Evolutionary conservation across 805 yeast genomes (phyloP).

Genomic region (Metschnikowia chrysomelidarum): DNA sequence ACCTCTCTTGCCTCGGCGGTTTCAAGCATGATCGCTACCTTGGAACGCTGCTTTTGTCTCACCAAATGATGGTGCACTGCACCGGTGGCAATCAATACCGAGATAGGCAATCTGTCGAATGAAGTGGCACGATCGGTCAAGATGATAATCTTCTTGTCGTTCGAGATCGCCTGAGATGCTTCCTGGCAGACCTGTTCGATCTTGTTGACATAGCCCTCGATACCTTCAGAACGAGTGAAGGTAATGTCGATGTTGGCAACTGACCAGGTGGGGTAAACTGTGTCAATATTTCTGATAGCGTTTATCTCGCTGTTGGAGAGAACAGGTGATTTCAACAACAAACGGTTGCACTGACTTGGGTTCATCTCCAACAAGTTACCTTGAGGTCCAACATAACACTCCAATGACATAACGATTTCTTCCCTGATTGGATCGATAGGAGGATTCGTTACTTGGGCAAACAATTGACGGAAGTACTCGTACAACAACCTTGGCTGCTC

Average conservation of each 20-base stretch:
- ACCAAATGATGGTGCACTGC: conserved; percentile 97
- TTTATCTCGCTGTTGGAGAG: conserved; percentile 68
- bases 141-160: conserved; percentile 69
- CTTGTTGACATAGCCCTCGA: conserved; percentile 79
- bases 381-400: conserved; percentile 98
- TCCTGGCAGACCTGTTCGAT: conserved; percentile 84
- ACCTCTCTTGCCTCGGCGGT: conserved; percentile 98
- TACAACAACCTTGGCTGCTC: conserved; percentile 88
- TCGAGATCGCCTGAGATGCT: conserved; percentile 81
- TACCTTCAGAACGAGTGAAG: conserved; percentile 77
- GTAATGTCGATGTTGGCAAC: conserved; percentile 83
- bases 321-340: conserved; percentile 80
- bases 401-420: conserved; percentile 93
- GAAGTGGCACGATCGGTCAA: conserved; percentile 68
- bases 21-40: conserved; percentile 87
- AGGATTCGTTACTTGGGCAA: conserved; percentile 98
- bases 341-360: conserved; percentile 86
- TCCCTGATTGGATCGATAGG: conserved; percentile 98
- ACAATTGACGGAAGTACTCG: conserved; percentile 93
- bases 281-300: conserved; percentile 70
- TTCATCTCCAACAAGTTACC: conserved; percentile 93
- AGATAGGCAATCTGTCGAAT: conserved; percentile 68
- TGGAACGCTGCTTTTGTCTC: conserved; percentile 92
- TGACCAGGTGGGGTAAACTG: conserved; percentile 84
- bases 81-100: conserved; percentile 91